phyloP scores from a whole-genome alignment of 352 stramenopile genomes.

The Phytophthora kernoviae region DNA sequence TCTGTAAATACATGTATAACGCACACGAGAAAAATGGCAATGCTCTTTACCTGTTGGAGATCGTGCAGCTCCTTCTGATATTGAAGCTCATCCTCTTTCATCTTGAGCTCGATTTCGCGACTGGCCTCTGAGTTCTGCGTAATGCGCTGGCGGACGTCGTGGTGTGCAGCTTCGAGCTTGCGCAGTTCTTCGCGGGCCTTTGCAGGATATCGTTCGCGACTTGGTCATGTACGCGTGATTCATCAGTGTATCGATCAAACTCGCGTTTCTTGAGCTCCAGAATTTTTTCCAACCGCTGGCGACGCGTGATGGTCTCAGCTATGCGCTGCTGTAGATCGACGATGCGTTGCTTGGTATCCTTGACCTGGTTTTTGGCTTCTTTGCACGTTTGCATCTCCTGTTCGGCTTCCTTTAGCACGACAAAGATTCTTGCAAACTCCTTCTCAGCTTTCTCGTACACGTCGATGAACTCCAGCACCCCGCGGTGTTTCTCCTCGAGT shows the following conservation, averaged over 20 bases:
- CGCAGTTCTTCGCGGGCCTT: conserved; percentile 57
- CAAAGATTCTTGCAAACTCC: conserved; percentile 65
- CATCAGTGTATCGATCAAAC: conserved; percentile 68
- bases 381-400: conserved; percentile 71
- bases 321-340: conserved; percentile 50
- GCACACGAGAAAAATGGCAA: neutral
- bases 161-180: conserved; percentile 56
- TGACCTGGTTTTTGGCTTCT: conserved; percentile 75
- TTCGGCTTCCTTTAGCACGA: conserved; percentile 68
- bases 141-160: conserved; percentile 61
- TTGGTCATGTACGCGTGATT: conserved; percentile 67
- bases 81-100: conserved; percentile 64
- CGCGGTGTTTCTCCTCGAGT: conserved; percentile 67
- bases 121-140: conserved; percentile 47
- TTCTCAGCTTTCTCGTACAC: conserved; percentile 74
- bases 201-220: conserved; percentile 60
- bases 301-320: conserved; percentile 61
- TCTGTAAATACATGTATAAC: conserved; percentile 9
- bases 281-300: conserved; percentile 75
- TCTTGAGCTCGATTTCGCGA: conserved; percentile 69
- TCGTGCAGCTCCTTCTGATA: conserved; percentile 72
- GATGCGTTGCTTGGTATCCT: conserved; percentile 56
- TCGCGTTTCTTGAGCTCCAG: conserved; percentile 74
- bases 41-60: conserved; percentile 52
- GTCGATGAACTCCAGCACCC: conserved; percentile 64